A percentile compares a stretch with the other conserved stretches of the same genome.
These are phyloP conservation scores for Cicer cuneatum DNA, from an alignment of 306 rosid species.

Conservation along the genomic window DNA sequence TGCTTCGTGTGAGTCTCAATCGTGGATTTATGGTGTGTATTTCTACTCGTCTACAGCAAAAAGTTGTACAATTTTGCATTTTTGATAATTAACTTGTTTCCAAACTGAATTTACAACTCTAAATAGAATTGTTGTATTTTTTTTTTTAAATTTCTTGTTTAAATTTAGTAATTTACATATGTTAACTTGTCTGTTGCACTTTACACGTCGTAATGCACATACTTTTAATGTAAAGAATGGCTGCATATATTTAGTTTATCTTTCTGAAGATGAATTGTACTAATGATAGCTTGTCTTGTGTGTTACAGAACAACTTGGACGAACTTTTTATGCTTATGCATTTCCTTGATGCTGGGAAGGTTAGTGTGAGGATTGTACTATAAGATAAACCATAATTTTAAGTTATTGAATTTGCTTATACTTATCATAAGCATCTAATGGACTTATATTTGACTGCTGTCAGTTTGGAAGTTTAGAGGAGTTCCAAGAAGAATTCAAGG, in stretches of 20 bases:
- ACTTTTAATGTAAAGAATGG: conserved; percentile 23
- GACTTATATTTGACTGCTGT: conserved; percentile 40
- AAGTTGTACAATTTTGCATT: background rate
- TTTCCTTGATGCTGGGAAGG: conserved; percentile 99
- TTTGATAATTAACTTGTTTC: conserved; percentile 32
- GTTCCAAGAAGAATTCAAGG: conserved; percentile 97
- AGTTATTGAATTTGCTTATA: conserved; percentile 41
- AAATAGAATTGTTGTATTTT: conserved; percentile 3
- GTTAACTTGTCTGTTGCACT: conserved; percentile 42
- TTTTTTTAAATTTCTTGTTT: conserved; percentile 30
- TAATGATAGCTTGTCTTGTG: conserved; percentile 45
- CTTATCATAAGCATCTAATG: conserved; percentile 37
- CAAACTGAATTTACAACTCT: conserved; percentile 16
- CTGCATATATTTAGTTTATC: conserved; percentile 35
- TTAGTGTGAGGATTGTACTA: conserved; percentile 53
- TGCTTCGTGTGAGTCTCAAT: background rate
- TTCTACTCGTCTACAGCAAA: background rate
- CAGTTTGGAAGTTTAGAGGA: conserved; percentile 98
- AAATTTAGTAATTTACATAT: conserved; percentile 33
- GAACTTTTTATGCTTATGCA: conserved; percentile 99
- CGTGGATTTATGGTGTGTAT: conserved; percentile 16
- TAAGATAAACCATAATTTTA: conserved; percentile 36
- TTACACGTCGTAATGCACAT: conserved; percentile 46
- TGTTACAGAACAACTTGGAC: conserved; percentile 91
- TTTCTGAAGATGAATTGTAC: conserved; percentile 46